These are phyloP conservation scores for Oryza brachyantha DNA, from an alignment of 176 grass and related monocot species.

Conservation along the genomic window DNA sequence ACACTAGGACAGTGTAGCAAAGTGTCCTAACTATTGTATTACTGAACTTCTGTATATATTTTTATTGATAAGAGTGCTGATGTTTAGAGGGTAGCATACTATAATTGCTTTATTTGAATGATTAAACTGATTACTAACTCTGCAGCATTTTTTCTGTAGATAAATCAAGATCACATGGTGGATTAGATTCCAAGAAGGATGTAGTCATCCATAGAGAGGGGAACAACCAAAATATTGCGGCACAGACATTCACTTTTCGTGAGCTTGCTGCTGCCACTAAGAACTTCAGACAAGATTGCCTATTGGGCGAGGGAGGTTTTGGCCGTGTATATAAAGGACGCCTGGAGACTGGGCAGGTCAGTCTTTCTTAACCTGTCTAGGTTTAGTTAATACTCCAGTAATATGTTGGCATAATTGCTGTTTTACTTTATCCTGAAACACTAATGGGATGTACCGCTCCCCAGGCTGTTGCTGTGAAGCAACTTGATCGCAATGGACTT, in stretches of 20 bases:
- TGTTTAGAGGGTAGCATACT: background rate
- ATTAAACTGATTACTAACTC: constrained; percentile 15
- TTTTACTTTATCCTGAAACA: constrained; percentile 14
- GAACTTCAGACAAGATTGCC: constrained; percentile 79
- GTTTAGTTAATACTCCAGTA: constrained; percentile 1
- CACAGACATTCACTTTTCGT: constrained; percentile 87
- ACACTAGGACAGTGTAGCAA: background rate
- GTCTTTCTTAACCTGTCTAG: background rate
- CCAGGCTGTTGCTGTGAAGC: constrained; percentile 87
- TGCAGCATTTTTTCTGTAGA: constrained; percentile 38
- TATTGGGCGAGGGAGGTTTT: constrained; percentile 80
- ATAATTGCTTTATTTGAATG: background rate
- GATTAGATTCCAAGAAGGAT: constrained; percentile 61
- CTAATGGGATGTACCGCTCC: constrained; percentile 25
- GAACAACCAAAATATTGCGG: constrained; percentile 74
- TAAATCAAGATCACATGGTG: constrained; percentile 50
- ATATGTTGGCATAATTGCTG: constrained; percentile 23
- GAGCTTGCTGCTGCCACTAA: constrained; percentile 82
- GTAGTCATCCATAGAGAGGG: constrained; percentile 58
- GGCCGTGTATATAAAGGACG: constrained; percentile 77
- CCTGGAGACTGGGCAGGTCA: constrained; percentile 78
- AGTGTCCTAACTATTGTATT: background rate
- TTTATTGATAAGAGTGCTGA: background rate
- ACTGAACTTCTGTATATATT: background rate
- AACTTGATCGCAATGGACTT: constrained; percentile 83